Evolutionary conservation across 345 rosid genomes (phyloP).

Genomic region (Mallotus nudiflorus): DNA sequence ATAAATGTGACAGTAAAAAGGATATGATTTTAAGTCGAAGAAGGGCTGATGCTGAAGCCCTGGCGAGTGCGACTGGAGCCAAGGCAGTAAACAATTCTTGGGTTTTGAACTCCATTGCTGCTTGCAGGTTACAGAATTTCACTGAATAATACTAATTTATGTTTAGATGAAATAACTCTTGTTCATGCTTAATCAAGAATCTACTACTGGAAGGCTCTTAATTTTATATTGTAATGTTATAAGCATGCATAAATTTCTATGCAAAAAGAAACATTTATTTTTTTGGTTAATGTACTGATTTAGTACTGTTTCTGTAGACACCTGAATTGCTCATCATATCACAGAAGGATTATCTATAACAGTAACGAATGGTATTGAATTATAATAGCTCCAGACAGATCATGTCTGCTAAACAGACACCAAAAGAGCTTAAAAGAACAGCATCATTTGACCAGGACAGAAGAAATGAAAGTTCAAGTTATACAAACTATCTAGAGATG

Average conservation of each 20-base stretch:
- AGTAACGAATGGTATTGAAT: background rate
- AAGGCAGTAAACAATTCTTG: constrained; percentile 74
- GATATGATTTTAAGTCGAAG: constrained; percentile 44
- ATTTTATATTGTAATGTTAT: background rate
- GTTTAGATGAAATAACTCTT: background rate
- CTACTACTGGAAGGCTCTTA: background rate
- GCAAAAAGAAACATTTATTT: background rate
- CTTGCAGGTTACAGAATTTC: constrained; percentile 48
- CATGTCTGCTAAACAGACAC: background rate
- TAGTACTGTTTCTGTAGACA: background rate
- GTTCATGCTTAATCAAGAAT: background rate
- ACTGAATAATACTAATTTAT: constrained; percentile 5
- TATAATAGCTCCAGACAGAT: background rate
- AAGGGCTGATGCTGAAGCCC: constrained; percentile 54
- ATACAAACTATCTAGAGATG: constrained; percentile 3
- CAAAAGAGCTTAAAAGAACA: background rate
- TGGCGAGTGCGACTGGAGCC: constrained; percentile 62
- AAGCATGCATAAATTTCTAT: background rate
- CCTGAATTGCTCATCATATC: background rate
- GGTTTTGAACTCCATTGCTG: constrained; percentile 83
- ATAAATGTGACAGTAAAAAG: constrained; percentile 42
- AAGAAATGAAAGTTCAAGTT: constrained; percentile 4
- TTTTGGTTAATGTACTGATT: too few species aligned
- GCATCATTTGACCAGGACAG: background rate
- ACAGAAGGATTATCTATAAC: background rate